Evolutionary conservation across 192 early-diverging fungal species (phyloP).

Genomic region (Backusella australiensis): DNA sequence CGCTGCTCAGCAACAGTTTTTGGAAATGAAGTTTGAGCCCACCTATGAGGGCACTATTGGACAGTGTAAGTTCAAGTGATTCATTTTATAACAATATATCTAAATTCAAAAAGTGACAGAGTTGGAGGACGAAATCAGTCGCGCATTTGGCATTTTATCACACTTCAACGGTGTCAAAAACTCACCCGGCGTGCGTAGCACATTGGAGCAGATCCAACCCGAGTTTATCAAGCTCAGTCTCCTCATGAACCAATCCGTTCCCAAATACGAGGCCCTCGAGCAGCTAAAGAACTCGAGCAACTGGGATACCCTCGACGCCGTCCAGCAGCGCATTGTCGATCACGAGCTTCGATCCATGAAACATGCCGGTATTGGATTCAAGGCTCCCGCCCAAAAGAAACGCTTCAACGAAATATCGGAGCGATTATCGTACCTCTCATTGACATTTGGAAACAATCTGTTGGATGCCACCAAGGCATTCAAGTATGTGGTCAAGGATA

Average conservation of each 20-base stretch:
- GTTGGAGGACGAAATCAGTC: constrained; percentile 46
- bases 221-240: constrained; percentile 47
- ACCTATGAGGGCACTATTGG: constrained; percentile 58
- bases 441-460: constrained; percentile 50
- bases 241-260: constrained; percentile 51
- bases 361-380: constrained; percentile 46
- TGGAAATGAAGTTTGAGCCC: constrained; percentile 39
- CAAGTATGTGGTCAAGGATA: constrained; percentile 40
- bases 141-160: constrained; percentile 45
- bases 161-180: constrained; percentile 57
- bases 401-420: constrained; percentile 53
- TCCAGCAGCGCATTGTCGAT: constrained; percentile 53
- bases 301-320: constrained; percentile 40
- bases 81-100: neutral
- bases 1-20: constrained; percentile 40
- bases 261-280: constrained; percentile 52
- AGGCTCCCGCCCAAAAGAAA: constrained; percentile 37
- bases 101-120: constrained; percentile 37
- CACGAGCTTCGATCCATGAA: constrained; percentile 49
- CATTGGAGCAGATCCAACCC: constrained; percentile 50
- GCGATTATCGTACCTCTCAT: constrained; percentile 45
- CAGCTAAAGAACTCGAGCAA: constrained; percentile 34
- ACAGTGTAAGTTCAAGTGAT: constrained; percentile 32
- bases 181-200: constrained; percentile 46
- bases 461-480: constrained; percentile 58